phyloP scores from a whole-genome alignment of 768 basidiomycete genomes.

The Hebeloma cylindrosporum region DNA sequence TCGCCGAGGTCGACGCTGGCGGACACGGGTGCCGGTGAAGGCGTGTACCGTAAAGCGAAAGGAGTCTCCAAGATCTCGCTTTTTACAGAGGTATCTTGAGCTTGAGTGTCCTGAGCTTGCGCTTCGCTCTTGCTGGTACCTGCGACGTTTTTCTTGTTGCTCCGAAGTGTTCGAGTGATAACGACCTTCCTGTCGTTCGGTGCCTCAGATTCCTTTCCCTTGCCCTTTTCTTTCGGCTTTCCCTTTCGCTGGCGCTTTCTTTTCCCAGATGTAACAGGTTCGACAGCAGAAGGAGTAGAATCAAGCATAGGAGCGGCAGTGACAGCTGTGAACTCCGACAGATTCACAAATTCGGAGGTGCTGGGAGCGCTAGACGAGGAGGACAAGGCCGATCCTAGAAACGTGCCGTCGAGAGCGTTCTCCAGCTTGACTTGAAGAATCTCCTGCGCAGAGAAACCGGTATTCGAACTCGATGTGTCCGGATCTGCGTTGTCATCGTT shows the following conservation, averaged over 20 bases:
- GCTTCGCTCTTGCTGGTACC: neutral
- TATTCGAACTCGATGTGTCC: constrained; percentile 9
- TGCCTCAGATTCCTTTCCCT: neutral
- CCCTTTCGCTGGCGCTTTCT: neutral
- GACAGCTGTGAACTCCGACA: constrained; percentile 10
- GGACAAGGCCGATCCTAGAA: neutral
- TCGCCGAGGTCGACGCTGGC: no score
- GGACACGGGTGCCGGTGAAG: no score
- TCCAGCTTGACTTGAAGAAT: constrained; percentile 18
- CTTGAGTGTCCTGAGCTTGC: neutral
- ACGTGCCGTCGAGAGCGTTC: no score
- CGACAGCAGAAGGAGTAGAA: neutral
- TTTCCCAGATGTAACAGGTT: constrained; percentile 3
- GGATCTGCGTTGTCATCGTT: constrained; percentile 7
- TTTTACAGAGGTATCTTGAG: neutral
- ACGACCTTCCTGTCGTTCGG: neutral
- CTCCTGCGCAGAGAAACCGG: constrained; percentile 18
- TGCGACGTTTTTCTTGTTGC: constrained; percentile 13
- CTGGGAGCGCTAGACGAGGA: constrained; percentile 8
- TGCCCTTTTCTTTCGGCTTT: constrained; percentile 2
- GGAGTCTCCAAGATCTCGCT: no score
- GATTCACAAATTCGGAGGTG: constrained; percentile 4
- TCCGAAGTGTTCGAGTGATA: neutral
- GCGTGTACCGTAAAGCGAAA: no score
- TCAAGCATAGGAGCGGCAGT: neutral